Base-by-base conservation (phyloP, 768 basidiomycete species). In the Glaciozyma martinii region DNA sequence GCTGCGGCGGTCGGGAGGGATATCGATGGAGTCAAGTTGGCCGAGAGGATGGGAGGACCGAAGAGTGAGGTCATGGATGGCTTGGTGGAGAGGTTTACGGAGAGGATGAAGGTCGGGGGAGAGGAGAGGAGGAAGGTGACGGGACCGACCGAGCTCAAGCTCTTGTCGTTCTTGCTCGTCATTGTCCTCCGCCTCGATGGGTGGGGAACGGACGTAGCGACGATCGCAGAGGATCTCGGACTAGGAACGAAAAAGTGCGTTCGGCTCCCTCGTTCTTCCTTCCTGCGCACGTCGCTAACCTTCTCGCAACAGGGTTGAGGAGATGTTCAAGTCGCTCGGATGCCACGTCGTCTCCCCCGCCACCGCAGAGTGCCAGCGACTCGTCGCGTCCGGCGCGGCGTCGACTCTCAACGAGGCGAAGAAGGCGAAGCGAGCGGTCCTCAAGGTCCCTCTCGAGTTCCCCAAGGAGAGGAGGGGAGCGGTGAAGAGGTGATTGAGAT, bases 101-200 rank as follows among this genome's bases (percentile, higher is more conserved):
- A 95, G 77, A 16, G 21, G 29, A 15, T 47, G 30, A 33, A 37
- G n/a, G n/a, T 43, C 23, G 55, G 29, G 5, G 65, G 64, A 18
- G 60, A 21, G 12, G 61, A 68, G 47, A 84, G 75, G 71, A 76
- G 77, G 0, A 80, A 80, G 61, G 75, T 81, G 27, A 95, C 92
- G 4, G 80, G 85, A 9, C 80, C 84, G 61, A 86, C 81, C 42
- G 82, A 87, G 74, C 85, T 86, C 4, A 83, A 82, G 71, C 79
- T 94, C 3, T 77, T 91, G 62, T 83, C 88, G 2, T 83, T 90
- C 72, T 81, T 92, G 74, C 86, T 94, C 66, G 86, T 87, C 1
- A 78, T 94, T 0, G 89, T 86, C 72, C 82, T 95, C 33, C 84
- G 82, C 56, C 75, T 91, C 10, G 91, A 95, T 68, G 83, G 84